phyloP scores from a whole-genome alignment of 2,329 filamentous ascomycete genomes.

The Domatiomyces globalis region DNA sequence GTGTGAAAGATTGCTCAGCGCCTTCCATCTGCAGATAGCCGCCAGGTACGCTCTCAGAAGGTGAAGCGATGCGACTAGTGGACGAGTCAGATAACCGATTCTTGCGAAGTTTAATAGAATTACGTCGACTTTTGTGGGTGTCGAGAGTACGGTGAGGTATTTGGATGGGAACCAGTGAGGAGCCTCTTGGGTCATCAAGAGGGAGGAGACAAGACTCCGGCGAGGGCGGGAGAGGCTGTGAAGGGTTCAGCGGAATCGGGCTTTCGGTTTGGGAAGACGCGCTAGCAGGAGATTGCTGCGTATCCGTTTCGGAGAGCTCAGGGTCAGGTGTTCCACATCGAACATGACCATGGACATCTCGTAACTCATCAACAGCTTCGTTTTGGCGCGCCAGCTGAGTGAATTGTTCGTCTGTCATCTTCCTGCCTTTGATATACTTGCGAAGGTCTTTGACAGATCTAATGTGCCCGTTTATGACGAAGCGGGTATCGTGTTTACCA shows the following conservation, averaged over 20 bases:
- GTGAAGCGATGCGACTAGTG: not conserved
- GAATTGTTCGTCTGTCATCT: constrained; percentile 17
- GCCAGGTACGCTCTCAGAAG: not conserved
- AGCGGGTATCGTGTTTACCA: constrained; percentile 14
- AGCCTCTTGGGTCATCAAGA: no score
- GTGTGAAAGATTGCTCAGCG: not conserved
- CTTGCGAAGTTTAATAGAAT: not conserved
- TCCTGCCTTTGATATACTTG: constrained; percentile 18
- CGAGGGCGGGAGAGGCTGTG: not conserved
- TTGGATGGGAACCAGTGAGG: not conserved
- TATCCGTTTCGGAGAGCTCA: not conserved
- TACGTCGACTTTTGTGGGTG: not conserved
- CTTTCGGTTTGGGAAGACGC: not conserved
- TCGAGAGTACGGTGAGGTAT: not conserved
- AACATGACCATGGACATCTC: constrained; percentile 11
- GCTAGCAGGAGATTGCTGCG: not conserved
- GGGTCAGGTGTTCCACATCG: constrained; percentile 15
- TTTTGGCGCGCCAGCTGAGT: constrained; percentile 11
- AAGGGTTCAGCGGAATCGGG: not conserved
- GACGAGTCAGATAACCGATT: not conserved
- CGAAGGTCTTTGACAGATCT: constrained; percentile 16
- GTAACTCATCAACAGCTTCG: constrained; percentile 5
- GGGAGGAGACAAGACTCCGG: not conserved
- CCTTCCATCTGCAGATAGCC: not conserved
- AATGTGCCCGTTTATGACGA: constrained; percentile 16